Evolutionary conservation across 202 grass and related monocot species (phyloP).

Genomic region (Carex sylvatica): DNA sequence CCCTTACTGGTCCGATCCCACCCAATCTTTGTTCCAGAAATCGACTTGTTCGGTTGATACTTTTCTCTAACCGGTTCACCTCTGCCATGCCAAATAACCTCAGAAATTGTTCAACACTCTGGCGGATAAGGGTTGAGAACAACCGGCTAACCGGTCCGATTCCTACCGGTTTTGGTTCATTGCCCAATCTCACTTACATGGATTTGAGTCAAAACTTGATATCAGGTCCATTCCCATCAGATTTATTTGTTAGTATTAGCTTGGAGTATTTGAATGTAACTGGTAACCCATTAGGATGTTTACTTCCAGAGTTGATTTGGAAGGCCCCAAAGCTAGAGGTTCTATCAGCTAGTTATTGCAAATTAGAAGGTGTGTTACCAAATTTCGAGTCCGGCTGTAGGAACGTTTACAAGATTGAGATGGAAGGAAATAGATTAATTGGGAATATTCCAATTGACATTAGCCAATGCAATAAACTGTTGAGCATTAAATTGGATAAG

Average conservation of each 20-base stretch:
- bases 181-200: constrained; percentile 77
- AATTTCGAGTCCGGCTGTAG: constrained; percentile 52
- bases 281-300: constrained; percentile 52
- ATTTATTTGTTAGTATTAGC: constrained; percentile 41
- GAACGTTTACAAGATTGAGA: constrained; percentile 70
- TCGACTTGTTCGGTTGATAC: constrained; percentile 64
- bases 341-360: constrained; percentile 50
- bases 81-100: constrained; percentile 57
- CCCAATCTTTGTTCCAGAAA: constrained; percentile 47
- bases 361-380: constrained; percentile 43
- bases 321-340: constrained; percentile 55
- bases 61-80: constrained; percentile 74
- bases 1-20: constrained; percentile 58
- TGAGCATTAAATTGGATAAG: constrained; percentile 66
- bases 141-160: constrained; percentile 61
- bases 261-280: constrained; percentile 82
- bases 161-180: constrained; percentile 50
- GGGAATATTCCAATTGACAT: constrained; percentile 61
- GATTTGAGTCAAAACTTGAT: constrained; percentile 72
- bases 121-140: constrained; percentile 60
- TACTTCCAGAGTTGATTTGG: constrained; percentile 48
- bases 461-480: constrained; percentile 42
- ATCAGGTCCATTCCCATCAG: constrained; percentile 45
- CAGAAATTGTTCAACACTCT: constrained; percentile 63
- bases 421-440: constrained; percentile 52